Evolutionary conservation across 129 eudicot species (phyloP).

Genomic region (Tanacetum coccineum): DNA sequence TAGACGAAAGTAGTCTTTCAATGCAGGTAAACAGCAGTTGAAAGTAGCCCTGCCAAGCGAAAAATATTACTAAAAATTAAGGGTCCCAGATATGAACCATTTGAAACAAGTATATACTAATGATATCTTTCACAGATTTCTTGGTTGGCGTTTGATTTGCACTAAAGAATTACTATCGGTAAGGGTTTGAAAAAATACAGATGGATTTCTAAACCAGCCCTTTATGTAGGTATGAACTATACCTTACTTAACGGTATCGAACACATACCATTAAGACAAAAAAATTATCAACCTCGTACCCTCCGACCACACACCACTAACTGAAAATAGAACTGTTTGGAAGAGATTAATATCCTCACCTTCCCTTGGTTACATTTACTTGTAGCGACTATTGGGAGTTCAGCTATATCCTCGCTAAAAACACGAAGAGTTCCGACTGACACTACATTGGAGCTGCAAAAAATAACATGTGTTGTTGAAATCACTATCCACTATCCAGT

Average conservation of each 20-base stretch:
- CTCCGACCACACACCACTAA: too few species aligned
- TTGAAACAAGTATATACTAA: too few species aligned
- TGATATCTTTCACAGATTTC: too few species aligned
- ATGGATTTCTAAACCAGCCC: too few species aligned
- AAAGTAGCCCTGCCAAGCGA: slow-evolving; percentile 69
- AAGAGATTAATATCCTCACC: slow-evolving; percentile 37
- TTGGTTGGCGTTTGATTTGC: background rate
- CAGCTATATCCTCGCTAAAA: slow-evolving; percentile 80
- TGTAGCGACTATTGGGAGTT: slow-evolving; percentile 93
- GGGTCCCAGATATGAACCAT: too few species aligned
- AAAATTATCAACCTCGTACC: too few species aligned
- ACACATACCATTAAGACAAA: background rate
- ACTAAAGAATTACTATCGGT: too few species aligned
- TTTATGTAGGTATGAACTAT: too few species aligned
- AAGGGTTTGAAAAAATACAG: too few species aligned
- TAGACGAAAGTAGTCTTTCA: slow-evolving; percentile 64
- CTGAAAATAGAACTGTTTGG: too few species aligned
- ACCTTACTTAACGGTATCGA: background rate
- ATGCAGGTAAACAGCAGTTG: slow-evolving; percentile 76
- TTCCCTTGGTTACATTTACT: slow-evolving; percentile 70
- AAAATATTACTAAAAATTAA: background rate
- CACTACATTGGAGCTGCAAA: slow-evolving; percentile 73
- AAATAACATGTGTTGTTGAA: background rate
- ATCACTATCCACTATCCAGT: too few species aligned
- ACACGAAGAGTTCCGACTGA: slow-evolving; percentile 82